These are phyloP conservation scores for Coemansia sp. DNA, from an alignment of 192 early-diverging fungal genomes.

Conservation along the genomic window DNA sequence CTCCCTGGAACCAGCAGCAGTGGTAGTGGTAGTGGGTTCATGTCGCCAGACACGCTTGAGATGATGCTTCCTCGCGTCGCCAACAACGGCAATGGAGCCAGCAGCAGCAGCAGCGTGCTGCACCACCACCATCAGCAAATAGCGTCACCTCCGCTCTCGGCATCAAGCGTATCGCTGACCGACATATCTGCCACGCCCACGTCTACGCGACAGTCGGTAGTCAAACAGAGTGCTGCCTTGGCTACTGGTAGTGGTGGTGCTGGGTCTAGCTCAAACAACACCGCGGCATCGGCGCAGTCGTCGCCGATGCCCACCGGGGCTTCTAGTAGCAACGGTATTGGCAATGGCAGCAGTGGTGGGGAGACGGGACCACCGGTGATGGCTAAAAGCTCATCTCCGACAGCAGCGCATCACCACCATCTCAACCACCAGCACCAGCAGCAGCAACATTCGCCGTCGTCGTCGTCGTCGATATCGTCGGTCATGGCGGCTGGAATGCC, in stretches of 20 bases:
- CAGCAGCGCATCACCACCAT: not conserved
- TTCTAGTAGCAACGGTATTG: not conserved
- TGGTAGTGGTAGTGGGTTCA: not conserved
- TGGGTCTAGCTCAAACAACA: constrained; percentile 1
- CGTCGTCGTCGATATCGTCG: constrained; percentile 7
- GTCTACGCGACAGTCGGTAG: not conserved
- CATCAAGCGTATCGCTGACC: constrained; percentile 10
- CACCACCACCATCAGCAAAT: not conserved
- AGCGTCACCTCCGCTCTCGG: constrained; percentile 17
- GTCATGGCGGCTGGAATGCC: not conserved
- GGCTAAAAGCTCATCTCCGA: not conserved
- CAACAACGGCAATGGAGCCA: not conserved
- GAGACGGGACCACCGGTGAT: no score
- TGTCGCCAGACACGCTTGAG: not conserved
- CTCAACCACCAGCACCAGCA: not conserved
- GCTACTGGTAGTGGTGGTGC: not conserved
- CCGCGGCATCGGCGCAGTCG: not conserved
- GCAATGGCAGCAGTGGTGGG: no score
- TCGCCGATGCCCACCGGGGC: constrained; percentile 4
- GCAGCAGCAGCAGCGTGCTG: no score
- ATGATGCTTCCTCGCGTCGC: not conserved
- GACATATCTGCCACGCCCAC: constrained; percentile 7
- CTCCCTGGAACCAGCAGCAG: not conserved
- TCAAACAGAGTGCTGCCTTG: not conserved
- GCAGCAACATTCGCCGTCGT: not conserved